phyloP scores from a whole-genome alignment of 176 grass and related monocot genomes.

The Coix lacrymajobi region DNA sequence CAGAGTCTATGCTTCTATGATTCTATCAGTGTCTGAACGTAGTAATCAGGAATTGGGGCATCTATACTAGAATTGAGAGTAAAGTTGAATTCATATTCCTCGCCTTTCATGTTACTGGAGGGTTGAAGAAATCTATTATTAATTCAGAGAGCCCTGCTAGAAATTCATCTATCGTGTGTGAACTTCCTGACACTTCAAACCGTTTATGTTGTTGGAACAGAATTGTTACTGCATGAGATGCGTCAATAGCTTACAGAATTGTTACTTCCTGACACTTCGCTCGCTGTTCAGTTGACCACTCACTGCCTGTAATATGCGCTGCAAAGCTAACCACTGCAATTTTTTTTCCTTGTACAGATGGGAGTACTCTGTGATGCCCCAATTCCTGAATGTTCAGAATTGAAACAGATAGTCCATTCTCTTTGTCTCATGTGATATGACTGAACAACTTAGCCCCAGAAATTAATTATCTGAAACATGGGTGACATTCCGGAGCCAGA shows the following conservation, averaged over 20 bases:
- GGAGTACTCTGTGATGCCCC: slow-evolving; percentile 1
- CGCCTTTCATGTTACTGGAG: background rate
- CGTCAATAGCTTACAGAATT: too few species aligned
- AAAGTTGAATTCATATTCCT: background rate
- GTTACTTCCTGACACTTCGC: background rate
- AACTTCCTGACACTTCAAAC: background rate
- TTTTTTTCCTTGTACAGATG: slow-evolving; percentile 17
- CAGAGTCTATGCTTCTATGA: background rate
- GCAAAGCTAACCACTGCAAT: background rate
- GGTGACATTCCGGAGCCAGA: slow-evolving; percentile 16
- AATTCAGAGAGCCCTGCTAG: background rate
- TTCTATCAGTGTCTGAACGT: background rate
- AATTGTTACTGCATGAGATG: background rate
- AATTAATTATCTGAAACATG: background rate
- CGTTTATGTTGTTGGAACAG: too few species aligned
- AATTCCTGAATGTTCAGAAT: background rate
- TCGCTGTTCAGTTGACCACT: too few species aligned
- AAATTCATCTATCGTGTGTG: background rate
- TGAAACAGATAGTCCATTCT: background rate
- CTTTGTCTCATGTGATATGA: background rate
- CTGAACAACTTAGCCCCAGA: background rate
- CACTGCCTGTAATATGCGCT: background rate
- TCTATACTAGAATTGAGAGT: background rate
- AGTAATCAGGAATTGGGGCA: background rate
- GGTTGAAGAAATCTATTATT: background rate